phyloP scores from a whole-genome alignment of 2,329 filamentous ascomycete species.

The Stemphylium beticola region DNA sequence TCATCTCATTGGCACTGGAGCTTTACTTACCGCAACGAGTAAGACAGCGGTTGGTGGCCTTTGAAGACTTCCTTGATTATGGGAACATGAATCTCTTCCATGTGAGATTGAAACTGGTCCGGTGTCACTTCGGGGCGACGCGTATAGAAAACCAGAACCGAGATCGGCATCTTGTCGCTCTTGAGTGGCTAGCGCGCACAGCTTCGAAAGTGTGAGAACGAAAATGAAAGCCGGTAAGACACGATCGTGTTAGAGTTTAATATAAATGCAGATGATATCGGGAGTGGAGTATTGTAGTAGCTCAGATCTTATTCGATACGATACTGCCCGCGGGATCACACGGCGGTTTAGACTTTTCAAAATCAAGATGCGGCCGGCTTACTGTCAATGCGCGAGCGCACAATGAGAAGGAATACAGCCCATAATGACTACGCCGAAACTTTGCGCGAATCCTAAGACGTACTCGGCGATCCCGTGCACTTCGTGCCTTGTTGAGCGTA shows the following conservation, averaged over 20 bases:
- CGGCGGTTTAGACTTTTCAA: constrained; percentile 5
- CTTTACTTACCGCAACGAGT: constrained; percentile 5
- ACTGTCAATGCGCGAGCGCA: constrained; percentile 3
- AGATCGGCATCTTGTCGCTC: constrained; percentile 18
- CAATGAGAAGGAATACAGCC: constrained; percentile 1
- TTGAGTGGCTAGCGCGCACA: background rate
- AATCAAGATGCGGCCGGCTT: constrained; percentile 8
- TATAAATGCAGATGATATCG: background rate
- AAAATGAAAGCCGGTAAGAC: background rate
- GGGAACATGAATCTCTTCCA: constrained; percentile 24
- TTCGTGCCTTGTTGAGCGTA: background rate
- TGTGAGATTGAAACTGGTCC: constrained; percentile 21
- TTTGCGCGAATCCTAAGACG: constrained; percentile 10
- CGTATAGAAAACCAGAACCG: constrained; percentile 22
- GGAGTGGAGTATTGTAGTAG: background rate
- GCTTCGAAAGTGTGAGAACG: background rate
- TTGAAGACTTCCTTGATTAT: constrained; percentile 27
- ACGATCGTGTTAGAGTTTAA: background rate
- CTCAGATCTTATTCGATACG: background rate
- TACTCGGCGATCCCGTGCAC: constrained; percentile 3
- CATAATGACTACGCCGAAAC: constrained; percentile 7
- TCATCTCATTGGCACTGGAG: background rate
- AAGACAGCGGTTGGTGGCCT: constrained; percentile 11
- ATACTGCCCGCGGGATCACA: background rate
- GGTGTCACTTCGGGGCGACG: constrained; percentile 27